Evolutionary conservation across 2,329 filamentous ascomycete genomes (phyloP).

Genomic region (Venturia pyrina): DNA sequence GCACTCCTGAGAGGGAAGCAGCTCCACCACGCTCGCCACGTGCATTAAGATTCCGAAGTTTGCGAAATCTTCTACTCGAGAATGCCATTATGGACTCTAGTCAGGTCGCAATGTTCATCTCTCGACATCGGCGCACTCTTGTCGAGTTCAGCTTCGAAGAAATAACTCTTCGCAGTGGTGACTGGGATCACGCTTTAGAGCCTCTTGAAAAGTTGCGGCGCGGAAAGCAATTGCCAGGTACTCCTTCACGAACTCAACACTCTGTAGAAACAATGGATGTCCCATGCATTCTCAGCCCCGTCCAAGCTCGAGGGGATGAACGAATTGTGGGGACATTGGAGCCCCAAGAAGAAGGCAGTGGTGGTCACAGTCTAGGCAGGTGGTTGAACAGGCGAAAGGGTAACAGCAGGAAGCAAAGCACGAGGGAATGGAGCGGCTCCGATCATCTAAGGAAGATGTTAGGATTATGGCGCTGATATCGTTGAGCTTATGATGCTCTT

Average conservation of each 20-base stretch:
- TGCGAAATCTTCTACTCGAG: slow-evolving; percentile 59
- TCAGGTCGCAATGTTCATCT: slow-evolving; percentile 51
- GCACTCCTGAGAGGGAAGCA: slow-evolving; percentile 11
- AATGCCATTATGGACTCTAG: slow-evolving; percentile 62
- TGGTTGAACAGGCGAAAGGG: slow-evolving; percentile 7
- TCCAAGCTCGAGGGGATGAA: slow-evolving; percentile 4
- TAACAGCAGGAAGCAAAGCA: background rate
- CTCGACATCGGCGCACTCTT: slow-evolving; percentile 55
- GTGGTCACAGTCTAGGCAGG: background rate
- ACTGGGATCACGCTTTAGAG: slow-evolving; percentile 74
- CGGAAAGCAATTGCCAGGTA: background rate
- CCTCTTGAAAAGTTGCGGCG: slow-evolving; percentile 44
- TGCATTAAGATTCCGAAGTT: slow-evolving; percentile 49
- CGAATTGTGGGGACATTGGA: slow-evolving; percentile 9
- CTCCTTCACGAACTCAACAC: background rate
- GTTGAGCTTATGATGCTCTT: background rate
- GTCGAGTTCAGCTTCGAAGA: slow-evolving; percentile 74
- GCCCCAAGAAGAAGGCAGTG: slow-evolving; percentile 4
- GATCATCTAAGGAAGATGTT: slow-evolving; percentile 7
- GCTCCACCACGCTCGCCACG: slow-evolving; percentile 29
- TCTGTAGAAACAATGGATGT: slow-evolving; percentile 12
- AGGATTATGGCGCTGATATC: background rate
- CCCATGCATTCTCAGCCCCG: slow-evolving; percentile 10
- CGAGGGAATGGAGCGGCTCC: background rate
- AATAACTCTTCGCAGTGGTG: slow-evolving; percentile 58